phyloP scores from a whole-genome alignment of 345 rosid species.

The Hevea brasiliensis region DNA sequence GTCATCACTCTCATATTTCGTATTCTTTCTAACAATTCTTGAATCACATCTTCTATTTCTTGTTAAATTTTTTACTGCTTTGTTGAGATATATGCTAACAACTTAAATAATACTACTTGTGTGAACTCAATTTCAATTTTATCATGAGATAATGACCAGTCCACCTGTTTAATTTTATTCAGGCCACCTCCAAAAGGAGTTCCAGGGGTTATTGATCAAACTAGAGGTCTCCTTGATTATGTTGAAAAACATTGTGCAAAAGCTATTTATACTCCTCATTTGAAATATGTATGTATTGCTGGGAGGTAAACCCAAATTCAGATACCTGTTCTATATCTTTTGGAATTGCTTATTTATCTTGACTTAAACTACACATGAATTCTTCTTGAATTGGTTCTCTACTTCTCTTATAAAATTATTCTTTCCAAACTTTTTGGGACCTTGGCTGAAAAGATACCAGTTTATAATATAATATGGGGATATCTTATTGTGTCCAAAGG shows the following conservation, averaged over 20 bases:
- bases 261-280: conserved; percentile 69
- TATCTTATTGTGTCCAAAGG: no score
- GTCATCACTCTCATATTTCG: conserved; percentile 33
- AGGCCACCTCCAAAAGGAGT: conserved; percentile 89
- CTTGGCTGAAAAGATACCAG: neutral
- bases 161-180: conserved; percentile 16
- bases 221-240: conserved; percentile 83
- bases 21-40: conserved; percentile 8
- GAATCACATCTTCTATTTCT: neutral
- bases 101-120: neutral
- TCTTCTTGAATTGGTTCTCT: neutral
- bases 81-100: neutral
- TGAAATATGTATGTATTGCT: conserved; percentile 85
- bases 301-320: conserved; percentile 59
- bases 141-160: neutral
- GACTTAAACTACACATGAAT: neutral
- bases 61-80: neutral
- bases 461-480: no score
- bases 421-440: neutral
- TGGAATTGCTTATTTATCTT: neutral
- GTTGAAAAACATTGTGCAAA: conserved; percentile 68
- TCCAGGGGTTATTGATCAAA: conserved; percentile 84
- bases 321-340: neutral
- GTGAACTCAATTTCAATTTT: neutral
- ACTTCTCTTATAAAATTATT: no score